Conservation (phyloP, 2,329 filamentous ascomycete genomes). For the Colletotrichum sp. region DNA sequence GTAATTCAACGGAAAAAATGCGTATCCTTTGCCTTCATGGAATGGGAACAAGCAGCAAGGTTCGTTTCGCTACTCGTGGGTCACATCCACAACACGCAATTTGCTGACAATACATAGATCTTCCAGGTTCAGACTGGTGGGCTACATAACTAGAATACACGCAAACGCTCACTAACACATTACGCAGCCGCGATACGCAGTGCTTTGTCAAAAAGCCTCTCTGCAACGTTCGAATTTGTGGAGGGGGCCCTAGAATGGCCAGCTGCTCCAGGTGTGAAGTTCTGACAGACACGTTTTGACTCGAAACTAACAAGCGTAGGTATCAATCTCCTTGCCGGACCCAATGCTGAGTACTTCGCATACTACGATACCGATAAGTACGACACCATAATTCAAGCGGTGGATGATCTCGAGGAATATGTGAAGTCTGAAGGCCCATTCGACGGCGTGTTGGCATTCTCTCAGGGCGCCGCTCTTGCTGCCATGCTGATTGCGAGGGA, state of each 20-base stretch:
- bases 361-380: neutral
- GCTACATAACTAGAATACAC: neutral
- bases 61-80: neutral
- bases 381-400: neutral
- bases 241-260: neutral
- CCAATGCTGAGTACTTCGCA: neutral
- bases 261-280: neutral
- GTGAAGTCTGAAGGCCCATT: neutral
- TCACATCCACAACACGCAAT: rapidly evolving
- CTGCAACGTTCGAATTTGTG: neutral
- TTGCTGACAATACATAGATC: rapidly evolving
- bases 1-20: neutral
- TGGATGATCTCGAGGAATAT: neutral
- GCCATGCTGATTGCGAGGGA: neutral
- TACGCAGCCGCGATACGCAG: neutral
- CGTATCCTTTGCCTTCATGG: neutral
- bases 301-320: neutral
- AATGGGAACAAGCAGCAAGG: neutral
- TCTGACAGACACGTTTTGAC: neutral
- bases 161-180: neutral
- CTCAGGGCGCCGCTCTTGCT: neutral
- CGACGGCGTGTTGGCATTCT: neutral
- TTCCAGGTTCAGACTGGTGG: neutral
- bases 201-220: neutral
- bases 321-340: neutral